Percentiles rank a stretch among this genome's conserved stretches.
These are phyloP conservation scores for Irineochytrium annulatum DNA, from an alignment of 192 early-diverging fungal species.

Conservation along the genomic window DNA sequence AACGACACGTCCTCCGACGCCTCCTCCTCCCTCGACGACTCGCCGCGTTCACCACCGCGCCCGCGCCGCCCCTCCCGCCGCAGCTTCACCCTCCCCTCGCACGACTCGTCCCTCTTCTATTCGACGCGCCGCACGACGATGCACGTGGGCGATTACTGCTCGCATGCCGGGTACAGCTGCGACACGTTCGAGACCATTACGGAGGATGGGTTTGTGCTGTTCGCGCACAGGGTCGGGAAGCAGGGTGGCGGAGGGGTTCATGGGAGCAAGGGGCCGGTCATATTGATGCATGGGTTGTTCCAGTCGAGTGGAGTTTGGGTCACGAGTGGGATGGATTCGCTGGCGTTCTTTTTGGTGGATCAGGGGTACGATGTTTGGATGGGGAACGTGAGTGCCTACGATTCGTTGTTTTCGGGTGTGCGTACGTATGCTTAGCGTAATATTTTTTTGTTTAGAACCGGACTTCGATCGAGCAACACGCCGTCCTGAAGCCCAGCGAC, in stretches of 20 bases:
- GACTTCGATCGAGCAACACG: slow-evolving; percentile 19
- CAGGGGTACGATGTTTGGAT: slow-evolving; percentile 35
- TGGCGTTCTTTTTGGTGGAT: slow-evolving; percentile 32
- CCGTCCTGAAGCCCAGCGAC: background rate
- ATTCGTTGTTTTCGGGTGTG: background rate
- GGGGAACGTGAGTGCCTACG: slow-evolving; percentile 21
- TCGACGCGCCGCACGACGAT: background rate
- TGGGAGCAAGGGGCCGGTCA: slow-evolving; percentile 28
- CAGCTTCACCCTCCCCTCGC: background rate
- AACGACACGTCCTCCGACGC: background rate
- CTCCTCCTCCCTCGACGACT: background rate
- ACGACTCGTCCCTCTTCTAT: background rate
- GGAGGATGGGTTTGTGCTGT: slow-evolving; percentile 1
- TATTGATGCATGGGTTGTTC: slow-evolving; percentile 39
- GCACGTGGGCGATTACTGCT: slow-evolving; percentile 1
- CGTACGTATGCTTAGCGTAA: background rate
- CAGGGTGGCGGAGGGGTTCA: slow-evolving; percentile 29
- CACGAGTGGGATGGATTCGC: slow-evolving; percentile 13
- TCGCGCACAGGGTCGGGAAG: slow-evolving; percentile 5
- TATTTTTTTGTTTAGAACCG: background rate
- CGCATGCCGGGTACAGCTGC: background rate
- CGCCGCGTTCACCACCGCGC: background rate
- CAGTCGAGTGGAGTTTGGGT: slow-evolving; percentile 31
- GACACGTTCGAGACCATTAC: slow-evolving; percentile 7
- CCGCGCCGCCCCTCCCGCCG: background rate